phyloP scores from a whole-genome alignment of 352 stramenopile species.

The Phytophthora sojae region DNA sequence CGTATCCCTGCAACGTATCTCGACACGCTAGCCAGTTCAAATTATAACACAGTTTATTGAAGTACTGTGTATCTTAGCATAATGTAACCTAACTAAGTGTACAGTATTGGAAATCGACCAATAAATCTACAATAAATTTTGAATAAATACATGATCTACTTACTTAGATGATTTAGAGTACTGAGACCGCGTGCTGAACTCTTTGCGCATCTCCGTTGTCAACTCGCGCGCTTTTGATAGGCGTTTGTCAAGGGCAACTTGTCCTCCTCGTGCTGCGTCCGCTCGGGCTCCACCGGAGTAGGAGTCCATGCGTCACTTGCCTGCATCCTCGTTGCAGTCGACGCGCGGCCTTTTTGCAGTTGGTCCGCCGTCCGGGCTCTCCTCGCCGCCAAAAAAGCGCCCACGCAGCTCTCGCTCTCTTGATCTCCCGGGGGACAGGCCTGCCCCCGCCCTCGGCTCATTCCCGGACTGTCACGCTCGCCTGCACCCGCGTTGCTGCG shows the following conservation, averaged over 20 bases:
- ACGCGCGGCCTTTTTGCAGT: constrained; percentile 37
- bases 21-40: constrained; percentile 29
- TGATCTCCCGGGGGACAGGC: constrained; percentile 11
- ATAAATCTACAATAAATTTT: no score
- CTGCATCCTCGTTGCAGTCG: constrained; percentile 3
- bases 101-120: no score
- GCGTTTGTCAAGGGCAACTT: constrained; percentile 24
- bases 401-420: constrained; percentile 26
- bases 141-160: not conserved
- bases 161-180: not conserved
- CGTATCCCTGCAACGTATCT: constrained; percentile 17
- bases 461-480: constrained; percentile 33
- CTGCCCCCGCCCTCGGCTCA: constrained; percentile 21
- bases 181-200: constrained; percentile 21
- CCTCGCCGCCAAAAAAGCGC: constrained; percentile 29
- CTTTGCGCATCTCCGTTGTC: constrained; percentile 24
- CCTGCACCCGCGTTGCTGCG: constrained; percentile 26
- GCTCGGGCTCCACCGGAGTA: not conserved
- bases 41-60: not conserved
- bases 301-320: constrained; percentile 8
- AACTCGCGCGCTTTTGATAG: constrained; percentile 27
- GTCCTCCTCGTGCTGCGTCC: constrained; percentile 18
- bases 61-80: no score
- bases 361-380: constrained; percentile 37
- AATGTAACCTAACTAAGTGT: not conserved